These are phyloP conservation scores for Colletotrichum sp. DNA, from an alignment of 2,329 filamentous ascomycete genomes.

Conservation along the genomic window DNA sequence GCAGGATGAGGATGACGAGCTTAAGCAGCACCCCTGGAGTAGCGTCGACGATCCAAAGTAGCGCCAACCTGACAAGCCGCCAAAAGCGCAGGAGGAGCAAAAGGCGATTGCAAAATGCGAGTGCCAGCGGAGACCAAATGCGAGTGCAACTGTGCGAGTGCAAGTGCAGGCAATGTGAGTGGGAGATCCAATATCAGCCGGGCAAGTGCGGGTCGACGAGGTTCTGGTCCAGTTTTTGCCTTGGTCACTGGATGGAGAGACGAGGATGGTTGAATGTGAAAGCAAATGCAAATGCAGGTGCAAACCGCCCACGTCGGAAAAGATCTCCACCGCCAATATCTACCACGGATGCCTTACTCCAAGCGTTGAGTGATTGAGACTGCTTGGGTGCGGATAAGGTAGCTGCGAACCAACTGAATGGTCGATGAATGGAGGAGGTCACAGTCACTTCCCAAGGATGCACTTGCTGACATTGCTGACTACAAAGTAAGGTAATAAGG, in stretches of 20 bases:
- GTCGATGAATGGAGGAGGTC: neutral
- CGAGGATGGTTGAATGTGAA: neutral
- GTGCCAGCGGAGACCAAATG: neutral
- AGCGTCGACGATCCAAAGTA: constrained; percentile 7
- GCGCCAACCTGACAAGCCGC: constrained; percentile 4
- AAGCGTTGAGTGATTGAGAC: neutral
- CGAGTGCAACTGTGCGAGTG: neutral
- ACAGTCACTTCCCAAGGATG: neutral
- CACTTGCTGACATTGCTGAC: neutral
- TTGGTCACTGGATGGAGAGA: neutral
- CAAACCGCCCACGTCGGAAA: neutral
- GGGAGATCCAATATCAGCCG: neutral
- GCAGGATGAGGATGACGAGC: neutral
- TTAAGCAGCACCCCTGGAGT: neutral
- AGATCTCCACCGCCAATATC: neutral
- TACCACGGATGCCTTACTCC: neutral
- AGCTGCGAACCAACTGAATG: neutral
- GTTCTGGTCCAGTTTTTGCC: neutral
- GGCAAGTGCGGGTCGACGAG: neutral
- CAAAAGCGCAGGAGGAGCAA: neutral
- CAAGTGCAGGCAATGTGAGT: neutral
- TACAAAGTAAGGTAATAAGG: neutral
- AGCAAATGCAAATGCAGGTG: neutral
- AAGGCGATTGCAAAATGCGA: neutral
- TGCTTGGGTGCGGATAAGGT: neutral